Conservation (phyloP, 768 basidiomycete species). For the Pholiota conissans region DNA sequence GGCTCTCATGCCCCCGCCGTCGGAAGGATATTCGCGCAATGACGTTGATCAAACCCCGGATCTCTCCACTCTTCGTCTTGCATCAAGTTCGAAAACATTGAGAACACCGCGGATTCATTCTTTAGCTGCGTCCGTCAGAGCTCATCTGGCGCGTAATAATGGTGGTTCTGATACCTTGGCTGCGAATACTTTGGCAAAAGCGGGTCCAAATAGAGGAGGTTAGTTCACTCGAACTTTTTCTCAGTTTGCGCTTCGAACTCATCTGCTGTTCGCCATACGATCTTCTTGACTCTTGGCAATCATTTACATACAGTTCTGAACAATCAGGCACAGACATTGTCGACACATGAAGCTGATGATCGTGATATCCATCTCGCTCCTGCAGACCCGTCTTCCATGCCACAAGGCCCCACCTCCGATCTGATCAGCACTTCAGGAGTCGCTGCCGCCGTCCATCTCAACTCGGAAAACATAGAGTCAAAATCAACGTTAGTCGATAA, state of each 20-base stretch:
- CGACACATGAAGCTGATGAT: neutral
- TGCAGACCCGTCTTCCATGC: neutral
- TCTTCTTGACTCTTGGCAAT: neutral
- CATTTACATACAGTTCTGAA: conserved; percentile 1
- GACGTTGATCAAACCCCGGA: neutral
- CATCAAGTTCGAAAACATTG: neutral
- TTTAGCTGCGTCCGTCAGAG: conserved; percentile 48
- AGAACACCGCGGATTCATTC: conserved; percentile 36
- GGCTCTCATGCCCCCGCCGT: neutral
- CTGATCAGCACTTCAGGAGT: neutral
- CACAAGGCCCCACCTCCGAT: neutral
- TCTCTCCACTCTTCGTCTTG: neutral
- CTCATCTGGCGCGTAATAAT: conserved; percentile 34
- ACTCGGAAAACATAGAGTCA: neutral
- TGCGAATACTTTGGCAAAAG: neutral
- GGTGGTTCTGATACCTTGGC: neutral
- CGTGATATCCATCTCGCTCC: neutral
- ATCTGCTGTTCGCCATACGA: neutral
- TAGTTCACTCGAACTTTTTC: neutral
- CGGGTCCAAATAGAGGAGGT: conserved; percentile 3
- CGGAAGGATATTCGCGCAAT: conserved; percentile 1
- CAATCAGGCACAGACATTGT: neutral
- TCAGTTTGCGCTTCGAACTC: conserved; percentile 1
- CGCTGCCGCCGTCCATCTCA: neutral
- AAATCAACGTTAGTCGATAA: neutral